Percentiles rank a stretch among this genome's conserved stretches.
phyloP scores from a whole-genome alignment of 345 rosid species.

The Limnanthes douglasii region DNA sequence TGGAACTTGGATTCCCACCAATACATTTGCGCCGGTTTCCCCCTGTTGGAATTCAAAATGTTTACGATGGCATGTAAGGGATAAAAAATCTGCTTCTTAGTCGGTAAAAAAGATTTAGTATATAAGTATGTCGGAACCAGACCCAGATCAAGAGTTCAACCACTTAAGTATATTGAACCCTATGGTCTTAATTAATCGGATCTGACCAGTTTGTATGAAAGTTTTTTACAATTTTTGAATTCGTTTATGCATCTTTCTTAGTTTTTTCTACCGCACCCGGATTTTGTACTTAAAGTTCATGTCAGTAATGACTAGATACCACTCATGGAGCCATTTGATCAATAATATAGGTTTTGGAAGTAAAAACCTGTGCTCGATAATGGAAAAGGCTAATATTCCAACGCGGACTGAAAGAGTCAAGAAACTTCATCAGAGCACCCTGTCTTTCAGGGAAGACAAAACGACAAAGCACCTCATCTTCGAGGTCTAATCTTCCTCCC shows the following conservation, averaged over 20 bases:
- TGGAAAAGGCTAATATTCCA: conserved; percentile 97
- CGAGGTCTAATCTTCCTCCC: conserved; percentile 64
- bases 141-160: too few relatives aligned
- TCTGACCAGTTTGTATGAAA: too few relatives aligned
- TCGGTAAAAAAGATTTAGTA: neutral
- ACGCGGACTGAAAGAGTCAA: conserved; percentile 79
- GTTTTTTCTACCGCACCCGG: too few relatives aligned
- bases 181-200: too few relatives aligned
- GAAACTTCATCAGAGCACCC: conserved; percentile 87
- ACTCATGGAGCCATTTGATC: neutral
- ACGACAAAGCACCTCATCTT: conserved; percentile 70
- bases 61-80: too few relatives aligned
- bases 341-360: neutral
- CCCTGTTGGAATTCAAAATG: conserved; percentile 76
- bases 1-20: conserved; percentile 71
- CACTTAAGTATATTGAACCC: too few relatives aligned
- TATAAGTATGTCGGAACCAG: too few relatives aligned
- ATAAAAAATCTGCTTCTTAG: too few relatives aligned
- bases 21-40: conserved; percentile 81
- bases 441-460: conserved; percentile 93
- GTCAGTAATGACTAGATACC: too few relatives aligned
- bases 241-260: too few relatives aligned
- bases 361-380: conserved; percentile 68
- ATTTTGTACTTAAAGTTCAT: too few relatives aligned
- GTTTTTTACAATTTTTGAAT: too few relatives aligned